A percentile compares a stretch with the other conserved stretches of the same genome.
Evolutionary conservation across 2,329 filamentous ascomycete genomes (phyloP).

Genomic region (Colletotrichum lupini): DNA sequence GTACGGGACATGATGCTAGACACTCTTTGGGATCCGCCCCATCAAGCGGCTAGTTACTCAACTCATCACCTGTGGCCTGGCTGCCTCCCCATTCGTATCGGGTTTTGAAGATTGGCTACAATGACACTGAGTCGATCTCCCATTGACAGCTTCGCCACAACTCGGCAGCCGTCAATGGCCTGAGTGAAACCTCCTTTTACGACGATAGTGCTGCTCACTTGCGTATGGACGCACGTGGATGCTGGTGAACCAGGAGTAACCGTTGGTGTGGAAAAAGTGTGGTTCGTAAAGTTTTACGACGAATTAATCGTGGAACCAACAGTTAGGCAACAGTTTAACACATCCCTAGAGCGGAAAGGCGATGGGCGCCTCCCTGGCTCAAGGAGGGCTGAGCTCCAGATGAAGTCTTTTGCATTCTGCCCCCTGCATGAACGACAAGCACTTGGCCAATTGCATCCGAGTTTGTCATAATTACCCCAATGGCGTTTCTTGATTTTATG

Average conservation of each 20-base stretch:
- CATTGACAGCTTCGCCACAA: not conserved
- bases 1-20: not conserved
- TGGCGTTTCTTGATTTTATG: not conserved
- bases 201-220: not conserved
- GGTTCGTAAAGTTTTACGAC: not conserved
- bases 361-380: not conserved
- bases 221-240: not conserved
- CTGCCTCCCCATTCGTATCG: too few species aligned
- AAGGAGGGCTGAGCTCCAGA: not conserved
- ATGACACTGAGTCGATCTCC: not conserved
- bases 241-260: not conserved
- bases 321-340: constrained; percentile 19
- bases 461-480: not conserved
- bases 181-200: not conserved
- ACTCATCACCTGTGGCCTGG: not conserved
- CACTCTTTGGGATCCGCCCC: not conserved
- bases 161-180: not conserved
- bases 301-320: not conserved
- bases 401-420: not conserved
- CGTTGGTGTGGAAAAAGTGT: not conserved
- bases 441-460: not conserved
- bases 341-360: not conserved
- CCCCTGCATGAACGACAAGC: not conserved
- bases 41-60: not conserved
- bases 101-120: not conserved